Percentiles rank a stretch among this genome's conserved stretches.
Evolutionary conservation across 2,329 filamentous ascomycete genomes (phyloP).

Genomic region (Ophiostoma populinum): DNA sequence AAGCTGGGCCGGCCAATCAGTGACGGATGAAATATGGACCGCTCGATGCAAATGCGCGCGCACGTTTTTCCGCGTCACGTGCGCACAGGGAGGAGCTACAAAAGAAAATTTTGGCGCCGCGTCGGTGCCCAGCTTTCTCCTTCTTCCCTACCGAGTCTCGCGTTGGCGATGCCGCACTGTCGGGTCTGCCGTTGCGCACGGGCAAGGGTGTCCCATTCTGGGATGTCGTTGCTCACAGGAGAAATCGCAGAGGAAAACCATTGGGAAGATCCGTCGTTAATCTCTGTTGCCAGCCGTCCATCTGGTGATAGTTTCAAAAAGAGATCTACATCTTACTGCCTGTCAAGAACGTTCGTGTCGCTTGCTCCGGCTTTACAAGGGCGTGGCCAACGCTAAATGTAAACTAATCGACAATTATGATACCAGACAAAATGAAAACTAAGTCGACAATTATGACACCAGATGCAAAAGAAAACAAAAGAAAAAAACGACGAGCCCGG

Average conservation of each 20-base stretch:
- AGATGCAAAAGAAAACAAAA: neutral
- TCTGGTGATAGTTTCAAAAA: conserved; percentile 39
- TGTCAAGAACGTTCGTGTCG: neutral
- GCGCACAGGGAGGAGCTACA: neutral
- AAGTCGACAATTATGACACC: neutral
- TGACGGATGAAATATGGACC: neutral
- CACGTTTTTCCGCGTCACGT: conserved; percentile 11
- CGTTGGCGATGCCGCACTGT: conserved; percentile 11
- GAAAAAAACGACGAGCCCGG: no score
- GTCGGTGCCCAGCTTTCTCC: conserved; percentile 12
- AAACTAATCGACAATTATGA: no score
- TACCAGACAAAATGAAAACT: no score
- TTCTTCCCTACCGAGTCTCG: conserved; percentile 3
- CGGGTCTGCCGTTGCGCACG: conserved; percentile 4
- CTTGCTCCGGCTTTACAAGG: no score
- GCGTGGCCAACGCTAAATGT: no score
- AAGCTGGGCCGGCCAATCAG: no score
- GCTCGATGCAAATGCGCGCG: no score
- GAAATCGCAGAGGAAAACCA: conserved; percentile 25
- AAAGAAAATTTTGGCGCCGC: neutral
- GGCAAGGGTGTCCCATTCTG: conserved; percentile 3
- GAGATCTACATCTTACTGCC: conserved; percentile 39
- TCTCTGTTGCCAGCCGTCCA: conserved; percentile 31
- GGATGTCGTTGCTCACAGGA: conserved; percentile 8
- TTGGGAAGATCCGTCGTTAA: conserved; percentile 35